Base-by-base conservation (phyloP, 2,329 filamentous ascomycete genomes). In the Fusarium bulbicola region DNA sequence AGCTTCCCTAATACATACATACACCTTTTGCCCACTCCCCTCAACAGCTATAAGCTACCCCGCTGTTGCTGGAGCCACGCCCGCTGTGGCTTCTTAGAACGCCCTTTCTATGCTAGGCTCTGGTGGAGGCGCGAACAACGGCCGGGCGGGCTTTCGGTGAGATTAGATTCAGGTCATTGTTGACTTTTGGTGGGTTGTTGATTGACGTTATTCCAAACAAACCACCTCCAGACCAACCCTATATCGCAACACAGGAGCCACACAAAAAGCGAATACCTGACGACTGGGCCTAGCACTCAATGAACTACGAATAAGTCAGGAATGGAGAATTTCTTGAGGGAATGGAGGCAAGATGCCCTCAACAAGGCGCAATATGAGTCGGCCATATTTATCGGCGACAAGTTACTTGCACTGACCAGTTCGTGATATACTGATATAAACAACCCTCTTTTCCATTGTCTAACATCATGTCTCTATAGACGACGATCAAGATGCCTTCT, bases 281-380 rank as follows among this genome's bases (percentile, higher is more conserved):
- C 32, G 49, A 24, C 15, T n/a, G 18, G 24, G 52, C 37, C 14
- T 16, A n/a, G 24, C n/a, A 54, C 40, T 36, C 26, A 24, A 69
- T 69, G 66, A 28, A 34, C 30, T 53, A 39, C 42, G 46, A 42
- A 39, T 74, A 59, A 43, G 40, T 24, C 11, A 65, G 62, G 24
- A 52, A 98, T 99, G 96, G 95, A 98, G 86, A 92, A 91, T 79
- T 98, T 95, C 83, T 88, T 99, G 80, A 92, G 95, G 81, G 92
- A 93, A 79, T 99, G 96, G 96, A 90, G 95, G 80, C 94, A 97
- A 84, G 95, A 98, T 86, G 95, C 95, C 80, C 87, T 97, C 79
- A 95, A 97, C 84, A 96, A 97, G 82, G 94, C 96, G 74, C 96
- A 99, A 81, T 95, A 98, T 82, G 95, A 98, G 74, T 94, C 95